Conservation (phyloP, 2,329 filamentous ascomycete genomes). For the Rhinocladiella mackenziei region DNA sequence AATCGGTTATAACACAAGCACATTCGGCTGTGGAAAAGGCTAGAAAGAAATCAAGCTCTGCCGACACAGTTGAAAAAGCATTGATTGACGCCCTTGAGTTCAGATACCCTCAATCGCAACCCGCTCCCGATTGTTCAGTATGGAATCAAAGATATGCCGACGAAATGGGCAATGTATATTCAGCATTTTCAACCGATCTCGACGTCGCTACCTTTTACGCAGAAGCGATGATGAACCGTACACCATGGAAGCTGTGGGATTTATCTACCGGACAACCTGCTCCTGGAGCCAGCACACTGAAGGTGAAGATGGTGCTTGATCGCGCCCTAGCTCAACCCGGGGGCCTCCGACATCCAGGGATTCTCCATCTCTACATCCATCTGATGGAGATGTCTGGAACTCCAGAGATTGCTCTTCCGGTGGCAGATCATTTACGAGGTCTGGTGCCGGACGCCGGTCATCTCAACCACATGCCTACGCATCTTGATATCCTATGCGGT, state of each 20-base stretch:
- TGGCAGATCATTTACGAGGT: slow-evolving; percentile 59
- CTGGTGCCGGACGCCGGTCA: slow-evolving; percentile 68
- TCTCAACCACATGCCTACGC: slow-evolving; percentile 71
- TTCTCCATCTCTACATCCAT: slow-evolving; percentile 73
- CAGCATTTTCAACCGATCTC: slow-evolving; percentile 52
- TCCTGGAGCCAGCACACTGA: slow-evolving; percentile 52
- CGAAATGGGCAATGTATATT: slow-evolving; percentile 57
- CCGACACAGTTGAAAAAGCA: slow-evolving; percentile 55
- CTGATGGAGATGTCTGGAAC: slow-evolving; percentile 70
- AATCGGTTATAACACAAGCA: slow-evolving; percentile 28
- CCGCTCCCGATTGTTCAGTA: slow-evolving; percentile 47
- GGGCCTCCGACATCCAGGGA: slow-evolving; percentile 59
- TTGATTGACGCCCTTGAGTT: slow-evolving; percentile 60
- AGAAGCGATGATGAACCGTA: slow-evolving; percentile 63
- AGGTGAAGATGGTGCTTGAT: slow-evolving; percentile 58
- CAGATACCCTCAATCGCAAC: slow-evolving; percentile 56
- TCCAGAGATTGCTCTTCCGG: slow-evolving; percentile 59
- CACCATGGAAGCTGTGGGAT: slow-evolving; percentile 63
- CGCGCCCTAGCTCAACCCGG: slow-evolving; percentile 50
- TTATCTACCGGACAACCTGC: slow-evolving; percentile 55
- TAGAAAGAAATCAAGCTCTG: slow-evolving; percentile 35
- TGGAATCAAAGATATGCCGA: slow-evolving; percentile 60
- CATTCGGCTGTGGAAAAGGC: slow-evolving; percentile 37
- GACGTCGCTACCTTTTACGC: slow-evolving; percentile 63
- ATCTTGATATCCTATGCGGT: slow-evolving; percentile 69